Percentiles rank a stretch among this genome's conserved stretches.
phyloP scores from a whole-genome alignment of 164 flowering plant species.

The Vitis amurensis region DNA sequence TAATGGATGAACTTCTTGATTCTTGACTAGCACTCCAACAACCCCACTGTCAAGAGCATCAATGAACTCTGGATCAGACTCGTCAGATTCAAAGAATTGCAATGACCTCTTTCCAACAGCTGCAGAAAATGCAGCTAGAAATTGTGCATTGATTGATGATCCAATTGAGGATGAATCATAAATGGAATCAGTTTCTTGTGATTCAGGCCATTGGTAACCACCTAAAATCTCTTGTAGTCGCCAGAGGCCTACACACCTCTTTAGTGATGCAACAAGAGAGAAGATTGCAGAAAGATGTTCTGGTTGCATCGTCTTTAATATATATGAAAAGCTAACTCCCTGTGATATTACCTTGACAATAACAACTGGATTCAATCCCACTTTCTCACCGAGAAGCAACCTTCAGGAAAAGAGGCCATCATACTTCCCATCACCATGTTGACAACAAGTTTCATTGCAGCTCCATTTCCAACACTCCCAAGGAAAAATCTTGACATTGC shows the following conservation, averaged over 20 bases:
- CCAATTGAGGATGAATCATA: slow-evolving; percentile 93
- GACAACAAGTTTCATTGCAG: too few species aligned
- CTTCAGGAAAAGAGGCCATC: too few species aligned
- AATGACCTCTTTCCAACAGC: slow-evolving; percentile 74
- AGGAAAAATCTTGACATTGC: too few species aligned
- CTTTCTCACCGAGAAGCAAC: too few species aligned
- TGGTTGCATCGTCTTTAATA: slow-evolving; percentile 42
- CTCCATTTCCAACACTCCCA: too few species aligned
- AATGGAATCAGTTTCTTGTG: slow-evolving; percentile 65
- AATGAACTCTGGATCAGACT: slow-evolving; percentile 81
- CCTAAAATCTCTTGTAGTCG: slow-evolving; percentile 75
- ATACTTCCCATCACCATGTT: too few species aligned
- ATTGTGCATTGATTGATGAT: slow-evolving; percentile 62
- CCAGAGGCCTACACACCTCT: slow-evolving; percentile 74
- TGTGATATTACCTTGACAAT: slow-evolving; percentile 11
- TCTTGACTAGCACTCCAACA: slow-evolving; percentile 84
- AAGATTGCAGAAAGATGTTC: slow-evolving; percentile 61
- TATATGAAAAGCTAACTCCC: slow-evolving; percentile 66
- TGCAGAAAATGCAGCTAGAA: slow-evolving; percentile 85
- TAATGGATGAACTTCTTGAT: slow-evolving; percentile 62
- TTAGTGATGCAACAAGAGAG: slow-evolving; percentile 69
- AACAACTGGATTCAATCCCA: too few species aligned
- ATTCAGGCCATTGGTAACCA: slow-evolving; percentile 79
- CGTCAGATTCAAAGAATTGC: slow-evolving; percentile 65
- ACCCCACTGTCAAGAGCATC: slow-evolving; percentile 71